Base-by-base conservation (phyloP, 177 flowering plant species). In the Vitis hybrid region DNA sequence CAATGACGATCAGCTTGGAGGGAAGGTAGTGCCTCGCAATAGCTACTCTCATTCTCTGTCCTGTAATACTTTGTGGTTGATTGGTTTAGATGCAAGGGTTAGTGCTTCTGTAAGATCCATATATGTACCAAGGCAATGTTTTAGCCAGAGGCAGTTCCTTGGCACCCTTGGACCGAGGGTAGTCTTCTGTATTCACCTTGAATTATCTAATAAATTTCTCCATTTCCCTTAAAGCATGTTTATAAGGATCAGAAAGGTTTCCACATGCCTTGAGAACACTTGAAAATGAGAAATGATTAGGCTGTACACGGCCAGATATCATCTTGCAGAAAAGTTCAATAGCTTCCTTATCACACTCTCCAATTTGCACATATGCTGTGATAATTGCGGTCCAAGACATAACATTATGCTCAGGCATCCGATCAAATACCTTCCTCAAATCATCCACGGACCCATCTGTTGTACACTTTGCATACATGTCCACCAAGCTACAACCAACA, bases 331-430 rank as follows among this genome's bases (percentile, higher is more conserved):
- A 94, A 21, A 94, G 82, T 17, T 80, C 71, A 14, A 94, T 67
- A 21, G 97, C 97, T 80, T 89, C 91, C 70, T 61, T 54, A 66
- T 89, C 87, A 63, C 15, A 30, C 17, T 78, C 84, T 64, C 88
- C 90, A 58, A 67, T 81, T 56, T 86, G 97, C 63, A 83, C 88
- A 72, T 88, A 87, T n/a, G 91, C 97, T 2, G 91, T 81, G 67
- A 94, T 90, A 4, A 94, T 78, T 2, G 97, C 87, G 55, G 97
- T 94, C 98, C 97, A 94, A 50, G 97, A 89, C 97, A 92, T 87
- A 46, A 94, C 97, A 79, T 87, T 90, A 67, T 85, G 97, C 49
- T 72, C 78, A 9, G 76, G 74, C 90, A 92, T 85, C 65, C 77
- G 69, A 71, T 94, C 89, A 76, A 94, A 94, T 48, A 87, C 87